phyloP scores from a whole-genome alignment of 2,329 filamentous ascomycete genomes.

The Aspergillus sp. region DNA sequence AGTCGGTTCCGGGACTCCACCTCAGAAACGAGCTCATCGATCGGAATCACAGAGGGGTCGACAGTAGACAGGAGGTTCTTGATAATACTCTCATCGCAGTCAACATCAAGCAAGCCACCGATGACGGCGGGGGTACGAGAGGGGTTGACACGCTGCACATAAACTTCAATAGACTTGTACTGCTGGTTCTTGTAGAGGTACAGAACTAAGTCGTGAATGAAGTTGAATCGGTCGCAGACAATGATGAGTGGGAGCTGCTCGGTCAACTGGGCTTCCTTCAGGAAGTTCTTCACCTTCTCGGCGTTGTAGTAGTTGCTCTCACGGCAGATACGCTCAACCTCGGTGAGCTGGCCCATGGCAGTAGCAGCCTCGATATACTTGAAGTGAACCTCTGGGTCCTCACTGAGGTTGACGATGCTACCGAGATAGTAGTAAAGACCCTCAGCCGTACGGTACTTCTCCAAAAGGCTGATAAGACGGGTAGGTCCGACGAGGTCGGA shows the following conservation, averaged over 20 bases:
- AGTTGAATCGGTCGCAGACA: slow-evolving; percentile 98
- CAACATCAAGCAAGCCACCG: slow-evolving; percentile 88
- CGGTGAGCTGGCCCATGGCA: slow-evolving; percentile 85
- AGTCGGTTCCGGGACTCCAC: slow-evolving; percentile 95
- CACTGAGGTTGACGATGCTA: slow-evolving; percentile 93
- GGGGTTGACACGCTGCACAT: slow-evolving; percentile 95
- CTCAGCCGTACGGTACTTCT: slow-evolving; percentile 96
- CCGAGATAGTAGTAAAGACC: slow-evolving; percentile 98
- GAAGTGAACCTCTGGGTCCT: slow-evolving; percentile 94
- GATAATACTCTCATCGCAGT: slow-evolving; percentile 95
- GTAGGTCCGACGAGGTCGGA: slow-evolving; percentile 89
- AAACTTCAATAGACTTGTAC: slow-evolving; percentile 97
- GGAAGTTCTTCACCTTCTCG: slow-evolving; percentile 98
- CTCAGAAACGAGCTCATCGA: slow-evolving; percentile 88
- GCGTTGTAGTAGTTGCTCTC: slow-evolving; percentile 87
- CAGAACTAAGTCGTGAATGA: slow-evolving; percentile 92
- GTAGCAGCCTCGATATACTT: slow-evolving; percentile 99
- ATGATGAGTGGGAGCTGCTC: slow-evolving; percentile 97
- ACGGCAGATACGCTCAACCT: slow-evolving; percentile 94
- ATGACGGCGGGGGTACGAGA: slow-evolving; percentile 85
- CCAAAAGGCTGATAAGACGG: slow-evolving; percentile 84
- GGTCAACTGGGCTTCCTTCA: slow-evolving; percentile 88
- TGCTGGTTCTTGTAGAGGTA: slow-evolving; percentile 99
- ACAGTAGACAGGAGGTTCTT: slow-evolving; percentile 85
- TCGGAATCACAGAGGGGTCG: slow-evolving; percentile 77